These are phyloP conservation scores for Globisporangium polare DNA, from an alignment of 352 stramenopile genomes.

Conservation along the genomic window DNA sequence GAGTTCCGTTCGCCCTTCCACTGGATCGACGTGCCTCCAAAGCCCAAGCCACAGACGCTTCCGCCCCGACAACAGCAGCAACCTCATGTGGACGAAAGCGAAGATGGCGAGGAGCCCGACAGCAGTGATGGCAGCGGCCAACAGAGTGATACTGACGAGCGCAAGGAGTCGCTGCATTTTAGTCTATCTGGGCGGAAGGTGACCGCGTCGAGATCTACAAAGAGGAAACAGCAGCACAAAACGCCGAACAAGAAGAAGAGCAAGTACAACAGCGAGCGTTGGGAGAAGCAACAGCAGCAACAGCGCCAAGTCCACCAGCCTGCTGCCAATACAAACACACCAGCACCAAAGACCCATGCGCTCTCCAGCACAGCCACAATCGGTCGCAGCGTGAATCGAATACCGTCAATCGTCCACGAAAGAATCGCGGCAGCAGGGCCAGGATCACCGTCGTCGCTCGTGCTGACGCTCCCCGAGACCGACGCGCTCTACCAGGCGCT, in stretches of 20 bases:
- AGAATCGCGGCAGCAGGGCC: not conserved
- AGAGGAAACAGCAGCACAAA: not conserved
- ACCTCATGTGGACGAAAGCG: slow-evolving; percentile 1
- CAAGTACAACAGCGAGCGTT: not conserved
- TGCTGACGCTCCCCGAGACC: not conserved
- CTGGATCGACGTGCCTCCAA: slow-evolving; percentile 25
- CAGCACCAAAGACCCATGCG: not conserved
- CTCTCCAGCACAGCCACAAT: not conserved
- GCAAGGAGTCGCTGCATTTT: slow-evolving; percentile 9
- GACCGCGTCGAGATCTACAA: not conserved
- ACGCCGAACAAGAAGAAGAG: not conserved
- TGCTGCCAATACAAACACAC: not conserved
- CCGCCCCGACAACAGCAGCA: not conserved
- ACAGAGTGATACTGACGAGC: slow-evolving; percentile 6
- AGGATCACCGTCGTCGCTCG: not conserved
- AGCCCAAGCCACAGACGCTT: not conserved
- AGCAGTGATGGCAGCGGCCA: not conserved
- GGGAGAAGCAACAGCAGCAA: not conserved
- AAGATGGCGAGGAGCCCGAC: not conserved
- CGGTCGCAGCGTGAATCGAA: not conserved
- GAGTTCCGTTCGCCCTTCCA: slow-evolving; percentile 65
- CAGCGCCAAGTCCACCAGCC: not conserved
- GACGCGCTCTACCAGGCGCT: slow-evolving; percentile 6
- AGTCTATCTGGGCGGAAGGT: slow-evolving; percentile 7
- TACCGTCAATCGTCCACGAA: not conserved